Base-by-base conservation (phyloP, 163 green algal genomes). In the Smithsoniella earleae region DNA sequence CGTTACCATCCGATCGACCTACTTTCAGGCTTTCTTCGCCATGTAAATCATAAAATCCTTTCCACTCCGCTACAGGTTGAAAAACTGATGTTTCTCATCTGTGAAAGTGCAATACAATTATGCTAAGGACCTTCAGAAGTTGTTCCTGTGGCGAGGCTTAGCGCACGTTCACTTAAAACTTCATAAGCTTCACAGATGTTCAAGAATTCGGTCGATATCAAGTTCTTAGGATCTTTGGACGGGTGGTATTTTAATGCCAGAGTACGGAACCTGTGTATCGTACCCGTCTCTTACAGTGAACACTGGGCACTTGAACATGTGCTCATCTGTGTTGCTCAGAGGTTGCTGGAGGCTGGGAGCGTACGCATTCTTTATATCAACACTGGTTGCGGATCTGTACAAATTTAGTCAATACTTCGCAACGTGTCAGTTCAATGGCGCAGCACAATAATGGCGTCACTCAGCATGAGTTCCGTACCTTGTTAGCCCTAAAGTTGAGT, bases 121-220 rank as follows among this genome's bases (percentile, higher is more conserved):
- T 30, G n/a, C n/a, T n/a, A n/a, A n/a, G n/a, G n/a, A n/a, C n/a
- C n/a, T n/a, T n/a, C n/a, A n/a, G n/a, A n/a, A n/a, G n/a, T n/a
- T n/a, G n/a, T n/a, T n/a, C n/a, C n/a, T n/a, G n/a, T n/a, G n/a
- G n/a, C n/a, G n/a, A n/a, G n/a, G n/a, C n/a, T 37, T 18, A 13
- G 2, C 77, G 58, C 37, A 92, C 87, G 79, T 62, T 90, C 75
- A 64, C 78, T 86, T 3, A 94, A 81, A 16, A 94, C 85, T 36
- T 94, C 86, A 69, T 94, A 94, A 0, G 88, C 85, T 66, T 94
- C 88, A 44, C 83, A 87, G 1, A 90, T 78, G 2, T 79, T 74
- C 28, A 73, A 25, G 62, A 91, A 93, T 58, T 89, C 81, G 1
- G 78, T 52, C 1, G 38, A 52, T 13, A 79, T 78, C 2, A 64